These are phyloP conservation scores for Flammula alnicola DNA, from an alignment of 1,284 basidiomycete species.

Conservation along the genomic window DNA sequence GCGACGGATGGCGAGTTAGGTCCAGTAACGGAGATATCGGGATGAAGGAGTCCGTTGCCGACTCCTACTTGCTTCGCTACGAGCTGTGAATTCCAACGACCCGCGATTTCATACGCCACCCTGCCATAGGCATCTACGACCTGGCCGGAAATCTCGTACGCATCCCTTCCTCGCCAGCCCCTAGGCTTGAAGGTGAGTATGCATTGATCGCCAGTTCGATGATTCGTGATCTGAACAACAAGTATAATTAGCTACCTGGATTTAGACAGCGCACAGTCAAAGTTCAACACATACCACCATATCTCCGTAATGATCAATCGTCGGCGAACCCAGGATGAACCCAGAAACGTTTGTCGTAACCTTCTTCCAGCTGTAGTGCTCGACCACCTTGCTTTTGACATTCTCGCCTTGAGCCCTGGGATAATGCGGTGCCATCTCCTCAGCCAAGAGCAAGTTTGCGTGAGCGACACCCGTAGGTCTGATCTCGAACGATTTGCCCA, in stretches of 20 bases:
- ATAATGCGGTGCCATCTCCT: conserved; percentile 62
- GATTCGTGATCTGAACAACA: conserved; percentile 76
- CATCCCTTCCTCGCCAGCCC: conserved; percentile 92
- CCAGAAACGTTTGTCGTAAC: conserved; percentile 93
- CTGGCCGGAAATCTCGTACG: conserved; percentile 90
- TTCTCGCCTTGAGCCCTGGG: conserved; percentile 51
- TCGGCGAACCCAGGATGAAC: conserved; percentile 91
- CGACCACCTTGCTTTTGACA: conserved; percentile 61
- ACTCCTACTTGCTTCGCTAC: conserved; percentile 80
- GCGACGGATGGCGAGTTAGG: conserved; percentile 51
- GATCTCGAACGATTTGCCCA: conserved; percentile 97
- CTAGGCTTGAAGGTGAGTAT: conserved; percentile 94
- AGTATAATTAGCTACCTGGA: neutral
- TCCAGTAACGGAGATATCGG: conserved; percentile 64
- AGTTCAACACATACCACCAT: conserved; percentile 73
- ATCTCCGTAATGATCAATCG: conserved; percentile 97
- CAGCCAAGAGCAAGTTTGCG: conserved; percentile 81
- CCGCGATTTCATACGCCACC: conserved; percentile 88
- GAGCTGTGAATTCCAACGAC: conserved; percentile 96
- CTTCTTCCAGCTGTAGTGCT: conserved; percentile 95
- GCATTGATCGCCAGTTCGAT: conserved; percentile 91
- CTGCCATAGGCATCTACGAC: conserved; percentile 76
- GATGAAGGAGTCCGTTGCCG: conserved; percentile 69
- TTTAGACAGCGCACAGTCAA: neutral
- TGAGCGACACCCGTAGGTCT: conserved; percentile 94